Conservation (phyloP, 1,284 basidiomycete species). For the Boletus holoroseus region DNA sequence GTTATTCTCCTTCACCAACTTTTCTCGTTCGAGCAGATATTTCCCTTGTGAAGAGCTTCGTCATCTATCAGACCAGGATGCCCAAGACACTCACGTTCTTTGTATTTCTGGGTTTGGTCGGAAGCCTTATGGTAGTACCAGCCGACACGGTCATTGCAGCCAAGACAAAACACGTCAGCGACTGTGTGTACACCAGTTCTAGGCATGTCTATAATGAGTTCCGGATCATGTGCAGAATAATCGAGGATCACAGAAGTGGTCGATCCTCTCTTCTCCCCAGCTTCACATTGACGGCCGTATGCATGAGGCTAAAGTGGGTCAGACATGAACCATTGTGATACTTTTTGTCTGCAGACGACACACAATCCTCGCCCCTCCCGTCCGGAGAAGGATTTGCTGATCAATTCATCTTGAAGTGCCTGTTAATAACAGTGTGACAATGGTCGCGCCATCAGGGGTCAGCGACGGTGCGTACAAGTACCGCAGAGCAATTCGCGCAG, state of each 20-base stretch:
- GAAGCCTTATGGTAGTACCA: slow-evolving; percentile 84
- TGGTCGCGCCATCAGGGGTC: not conserved
- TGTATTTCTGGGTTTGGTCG: slow-evolving; percentile 78
- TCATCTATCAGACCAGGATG: not conserved
- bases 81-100: slow-evolving; percentile 57
- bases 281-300: slow-evolving; percentile 71
- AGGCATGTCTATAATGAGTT: slow-evolving; percentile 7
- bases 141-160: slow-evolving; percentile 72
- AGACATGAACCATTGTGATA: not conserved
- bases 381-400: slow-evolving; percentile 82
- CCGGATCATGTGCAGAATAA: not conserved
- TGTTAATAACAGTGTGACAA: slow-evolving; percentile 25
- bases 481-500: slow-evolving; percentile 60
- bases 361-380: slow-evolving; percentile 79
- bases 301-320: slow-evolving; percentile 53
- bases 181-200: slow-evolving; percentile 83
- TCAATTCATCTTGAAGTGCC: slow-evolving; percentile 81
- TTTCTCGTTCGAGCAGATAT: slow-evolving; percentile 78
- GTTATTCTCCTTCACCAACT: slow-evolving; percentile 73
- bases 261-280: slow-evolving; percentile 74
- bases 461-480: slow-evolving; percentile 46
- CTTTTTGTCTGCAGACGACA: slow-evolving; percentile 31
- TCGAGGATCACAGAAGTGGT: slow-evolving; percentile 54
- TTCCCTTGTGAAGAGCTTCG: slow-evolving; percentile 49
- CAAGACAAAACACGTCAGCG: slow-evolving; percentile 72